A percentile compares a stretch with the other conserved stretches of the same genome.
Conservation (phyloP, 2,329 filamentous ascomycete species). For the Cercospora canescens region DNA sequence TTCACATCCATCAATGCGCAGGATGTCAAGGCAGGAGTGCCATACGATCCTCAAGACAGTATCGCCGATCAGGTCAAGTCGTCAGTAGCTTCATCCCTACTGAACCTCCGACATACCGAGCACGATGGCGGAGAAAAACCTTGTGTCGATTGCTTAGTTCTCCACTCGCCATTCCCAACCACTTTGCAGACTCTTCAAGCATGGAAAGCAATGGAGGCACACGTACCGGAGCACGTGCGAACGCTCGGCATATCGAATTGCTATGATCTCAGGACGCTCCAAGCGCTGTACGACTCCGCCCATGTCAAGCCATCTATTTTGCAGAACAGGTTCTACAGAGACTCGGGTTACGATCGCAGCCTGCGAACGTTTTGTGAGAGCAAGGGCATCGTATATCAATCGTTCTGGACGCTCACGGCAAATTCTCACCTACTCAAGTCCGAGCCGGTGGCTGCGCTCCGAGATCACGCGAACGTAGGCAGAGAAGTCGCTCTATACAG, state of each 20-base stretch:
- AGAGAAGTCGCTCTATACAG: constrained; percentile 55
- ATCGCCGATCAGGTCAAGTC: constrained; percentile 65
- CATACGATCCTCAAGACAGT: constrained; percentile 61
- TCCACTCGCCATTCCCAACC: constrained; percentile 58
- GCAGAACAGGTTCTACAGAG: constrained; percentile 71
- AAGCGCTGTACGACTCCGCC: constrained; percentile 51
- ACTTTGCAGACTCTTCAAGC: constrained; percentile 59
- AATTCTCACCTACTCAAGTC: constrained; percentile 55
- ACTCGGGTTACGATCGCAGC: constrained; percentile 59
- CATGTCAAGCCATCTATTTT: constrained; percentile 62
- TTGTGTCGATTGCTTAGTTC: constrained; percentile 60
- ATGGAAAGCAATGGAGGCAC: constrained; percentile 66
- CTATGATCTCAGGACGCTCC: constrained; percentile 55
- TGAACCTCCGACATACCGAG: constrained; percentile 53
- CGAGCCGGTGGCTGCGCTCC: constrained; percentile 52
- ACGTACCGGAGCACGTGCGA: constrained; percentile 64
- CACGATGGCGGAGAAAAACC: constrained; percentile 41
- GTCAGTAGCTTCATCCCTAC: constrained; percentile 67
- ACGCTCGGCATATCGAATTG: constrained; percentile 76
- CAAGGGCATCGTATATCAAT: constrained; percentile 57
- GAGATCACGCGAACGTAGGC: constrained; percentile 44
- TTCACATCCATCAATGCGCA: constrained; percentile 69
- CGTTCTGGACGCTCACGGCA: constrained; percentile 62
- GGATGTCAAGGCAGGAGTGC: constrained; percentile 55
- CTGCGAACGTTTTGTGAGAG: constrained; percentile 59